Conservation (phyloP, 169 alveolate species). For the Plasmodium billcollinsi region DNA sequence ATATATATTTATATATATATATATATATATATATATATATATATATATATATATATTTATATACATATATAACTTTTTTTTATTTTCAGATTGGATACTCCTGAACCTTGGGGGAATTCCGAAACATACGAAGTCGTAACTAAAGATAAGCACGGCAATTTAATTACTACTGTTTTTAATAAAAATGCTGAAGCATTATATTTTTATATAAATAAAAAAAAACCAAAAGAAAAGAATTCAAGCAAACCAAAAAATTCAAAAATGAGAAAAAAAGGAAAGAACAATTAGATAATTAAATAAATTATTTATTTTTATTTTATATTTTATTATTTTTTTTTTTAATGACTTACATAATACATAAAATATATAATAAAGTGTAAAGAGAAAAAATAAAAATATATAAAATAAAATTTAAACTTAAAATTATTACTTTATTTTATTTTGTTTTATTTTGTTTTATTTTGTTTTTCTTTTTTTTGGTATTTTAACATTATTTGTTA, state of each 20-base stretch:
- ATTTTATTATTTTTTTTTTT: no score
- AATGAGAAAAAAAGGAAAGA: constrained; percentile 22
- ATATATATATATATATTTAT: not conserved
- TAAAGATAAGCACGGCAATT: constrained; percentile 10
- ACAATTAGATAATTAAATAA: not conserved
- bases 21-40: not conserved
- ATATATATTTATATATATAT: not conserved
- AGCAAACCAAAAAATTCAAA: constrained; percentile 23
- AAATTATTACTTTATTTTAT: not conserved
- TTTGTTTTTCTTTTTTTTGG: not conserved
- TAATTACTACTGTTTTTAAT: constrained; percentile 54
- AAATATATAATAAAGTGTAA: not conserved
- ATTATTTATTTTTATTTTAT: not conserved
- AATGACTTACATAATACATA: no score
- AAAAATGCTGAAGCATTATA: constrained; percentile 52
- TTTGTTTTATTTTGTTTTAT: not conserved
- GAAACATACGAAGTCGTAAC: constrained; percentile 41
- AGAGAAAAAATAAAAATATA: not conserved
- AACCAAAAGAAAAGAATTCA: not conserved
- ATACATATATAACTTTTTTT: not conserved
- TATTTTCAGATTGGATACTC: constrained; percentile 58
- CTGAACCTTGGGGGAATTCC: constrained; percentile 72
- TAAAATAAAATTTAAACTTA: no score
- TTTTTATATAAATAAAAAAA: constrained; percentile 35
- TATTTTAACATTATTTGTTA: not conserved